A percentile compares a stretch with the other conserved stretches of the same genome.
Conservation (phyloP, 148 eudicot genomes). For the Rhododendron ferrugineum region DNA sequence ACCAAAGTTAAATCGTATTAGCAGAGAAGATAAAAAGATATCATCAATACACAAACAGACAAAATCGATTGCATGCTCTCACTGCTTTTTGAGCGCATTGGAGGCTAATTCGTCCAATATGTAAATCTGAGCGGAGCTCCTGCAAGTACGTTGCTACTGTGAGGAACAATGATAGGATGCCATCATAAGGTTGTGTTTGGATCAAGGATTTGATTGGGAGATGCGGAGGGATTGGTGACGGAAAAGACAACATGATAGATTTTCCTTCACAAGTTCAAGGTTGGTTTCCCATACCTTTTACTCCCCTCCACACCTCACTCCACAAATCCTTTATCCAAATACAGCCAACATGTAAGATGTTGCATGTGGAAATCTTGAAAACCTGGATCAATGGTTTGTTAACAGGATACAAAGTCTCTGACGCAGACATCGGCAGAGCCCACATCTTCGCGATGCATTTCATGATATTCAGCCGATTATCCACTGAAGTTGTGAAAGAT, state of each 20-base stretch:
- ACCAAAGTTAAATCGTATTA: not conserved
- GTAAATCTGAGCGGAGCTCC: constrained; percentile 48
- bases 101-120: constrained; percentile 65
- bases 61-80: constrained; percentile 22
- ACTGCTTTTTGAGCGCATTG: constrained; percentile 37
- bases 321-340: not conserved
- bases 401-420: constrained; percentile 44
- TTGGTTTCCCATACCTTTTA: not conserved
- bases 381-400: constrained; percentile 76
- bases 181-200: not conserved
- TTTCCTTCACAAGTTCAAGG: not conserved
- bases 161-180: constrained; percentile 5
- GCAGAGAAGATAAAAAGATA: constrained; percentile 1
- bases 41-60: not conserved
- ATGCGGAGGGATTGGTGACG: not conserved
- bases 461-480: constrained; percentile 41
- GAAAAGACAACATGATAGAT: not conserved
- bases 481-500: constrained; percentile 54
- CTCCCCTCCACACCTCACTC: not conserved
- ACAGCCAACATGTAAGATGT: not conserved
- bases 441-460: constrained; percentile 59
- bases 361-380: not conserved
- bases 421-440: constrained; percentile 37
- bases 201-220: not conserved
- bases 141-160: constrained; percentile 27